Percentiles rank a stretch among this genome's conserved stretches.
phyloP scores from a whole-genome alignment of 371 early-diverging fungal genomes.

The Saksenaea oblongispora region DNA sequence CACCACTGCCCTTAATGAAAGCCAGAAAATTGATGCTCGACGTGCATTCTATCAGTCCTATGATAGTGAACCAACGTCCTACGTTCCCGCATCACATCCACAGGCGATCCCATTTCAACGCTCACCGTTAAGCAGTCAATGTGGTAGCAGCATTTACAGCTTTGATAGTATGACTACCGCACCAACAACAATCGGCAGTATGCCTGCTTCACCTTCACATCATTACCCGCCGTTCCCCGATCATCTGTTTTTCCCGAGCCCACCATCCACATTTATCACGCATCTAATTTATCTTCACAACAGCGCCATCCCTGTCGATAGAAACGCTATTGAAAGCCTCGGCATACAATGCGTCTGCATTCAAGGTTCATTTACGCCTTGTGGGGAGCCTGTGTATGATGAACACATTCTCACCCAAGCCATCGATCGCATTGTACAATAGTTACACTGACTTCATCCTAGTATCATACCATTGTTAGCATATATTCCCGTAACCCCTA shows the following conservation, averaged over 20 bases:
- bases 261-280: constrained; percentile 59
- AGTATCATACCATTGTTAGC: neutral
- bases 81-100: neutral
- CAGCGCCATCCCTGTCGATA: constrained; percentile 52
- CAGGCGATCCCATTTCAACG: neutral
- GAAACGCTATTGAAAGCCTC: constrained; percentile 49
- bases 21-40: constrained; percentile 28
- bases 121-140: neutral
- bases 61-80: constrained; percentile 24
- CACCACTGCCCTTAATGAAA: constrained; percentile 58
- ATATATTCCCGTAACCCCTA: neutral
- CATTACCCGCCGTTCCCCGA: constrained; percentile 27
- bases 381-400: constrained; percentile 27
- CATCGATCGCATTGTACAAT: constrained; percentile 15
- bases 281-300: constrained; percentile 60
- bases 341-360: constrained; percentile 54
- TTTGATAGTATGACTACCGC: constrained; percentile 2
- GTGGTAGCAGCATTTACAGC: constrained; percentile 4
- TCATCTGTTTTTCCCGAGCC: constrained; percentile 33
- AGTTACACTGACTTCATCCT: neutral
- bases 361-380: constrained; percentile 4
- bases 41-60: constrained; percentile 21
- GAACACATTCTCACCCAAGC: constrained; percentile 18
- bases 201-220: constrained; percentile 9
- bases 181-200: neutral